These are phyloP conservation scores for Penicillium oxalicum DNA, from an alignment of 2,329 filamentous ascomycete genomes.

Conservation along the genomic window DNA sequence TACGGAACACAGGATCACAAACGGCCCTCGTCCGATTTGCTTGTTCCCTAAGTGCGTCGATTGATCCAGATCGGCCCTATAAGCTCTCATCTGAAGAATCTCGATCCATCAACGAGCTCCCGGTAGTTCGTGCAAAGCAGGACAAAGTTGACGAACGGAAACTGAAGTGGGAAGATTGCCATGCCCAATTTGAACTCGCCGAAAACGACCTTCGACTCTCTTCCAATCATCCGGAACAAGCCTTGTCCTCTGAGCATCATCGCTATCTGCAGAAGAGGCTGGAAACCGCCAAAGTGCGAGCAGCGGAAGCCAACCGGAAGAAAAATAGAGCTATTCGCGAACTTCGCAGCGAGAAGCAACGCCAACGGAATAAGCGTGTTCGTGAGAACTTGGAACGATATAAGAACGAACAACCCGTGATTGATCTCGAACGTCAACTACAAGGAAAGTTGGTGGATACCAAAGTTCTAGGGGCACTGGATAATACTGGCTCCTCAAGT, in stretches of 20 bases:
- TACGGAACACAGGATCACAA: conserved; percentile 16
- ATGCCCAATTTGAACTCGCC: conserved; percentile 11
- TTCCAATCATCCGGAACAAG: conserved; percentile 2
- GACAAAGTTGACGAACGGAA: conserved; percentile 14
- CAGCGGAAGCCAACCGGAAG: conserved; percentile 6
- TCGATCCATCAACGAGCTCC: conserved; percentile 21
- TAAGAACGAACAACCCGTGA: conserved; percentile 25
- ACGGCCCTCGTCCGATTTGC: conserved; percentile 22
- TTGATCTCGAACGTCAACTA: conserved; percentile 21
- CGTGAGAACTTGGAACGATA: conserved; percentile 23
- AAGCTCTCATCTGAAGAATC: conserved; percentile 23
- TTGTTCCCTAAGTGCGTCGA: conserved; percentile 23
- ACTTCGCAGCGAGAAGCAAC: conserved; percentile 17
- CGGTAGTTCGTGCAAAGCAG: conserved; percentile 11
- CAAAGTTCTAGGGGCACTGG: conserved; percentile 20
- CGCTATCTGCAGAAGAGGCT: conserved; percentile 9
- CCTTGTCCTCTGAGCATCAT: background rate
- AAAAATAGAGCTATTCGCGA: conserved; percentile 10
- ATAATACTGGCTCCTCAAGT: conserved; percentile 18
- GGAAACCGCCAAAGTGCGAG: too few relatives aligned
- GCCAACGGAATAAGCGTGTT: conserved; percentile 16
- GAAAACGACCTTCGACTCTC: too few relatives aligned
- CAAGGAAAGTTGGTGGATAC: conserved; percentile 20
- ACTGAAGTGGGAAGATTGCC: conserved; percentile 13
- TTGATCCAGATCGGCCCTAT: conserved; percentile 20